Evolutionary conservation across 306 rosid species (phyloP).

Genomic region (apple (Malus domestica)): ASM211411v1 NC_041798.1:40689501-40690000

Average conservation of each 20-base stretch:
- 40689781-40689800: slow-evolving; percentile 17
- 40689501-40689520: slow-evolving; percentile 22
- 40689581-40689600: neutral
- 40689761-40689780: slow-evolving; percentile 39
- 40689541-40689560: slow-evolving; percentile 1
- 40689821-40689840: neutral
- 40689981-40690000: neutral
- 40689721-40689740: slow-evolving; percentile 10
- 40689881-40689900: neutral
- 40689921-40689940: neutral
- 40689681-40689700: slow-evolving; percentile 3
- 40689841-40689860: neutral
- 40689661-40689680: slow-evolving; percentile 8
- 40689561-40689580: slow-evolving; percentile 20
- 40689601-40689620: neutral
- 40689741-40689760: slow-evolving; percentile 13
- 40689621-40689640: neutral
- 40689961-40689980: neutral
- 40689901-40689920: neutral
- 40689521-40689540: neutral
- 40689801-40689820: neutral
- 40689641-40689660: slow-evolving; percentile 12
- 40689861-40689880: neutral
- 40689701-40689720: slow-evolving; percentile 19
- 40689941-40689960: neutral